Evolutionary conservation across 495 filamentous ascomycete genomes (phyloP), one percentile per base, ranked within the genome.

Genomic region (Darksidea phi): DNA sequence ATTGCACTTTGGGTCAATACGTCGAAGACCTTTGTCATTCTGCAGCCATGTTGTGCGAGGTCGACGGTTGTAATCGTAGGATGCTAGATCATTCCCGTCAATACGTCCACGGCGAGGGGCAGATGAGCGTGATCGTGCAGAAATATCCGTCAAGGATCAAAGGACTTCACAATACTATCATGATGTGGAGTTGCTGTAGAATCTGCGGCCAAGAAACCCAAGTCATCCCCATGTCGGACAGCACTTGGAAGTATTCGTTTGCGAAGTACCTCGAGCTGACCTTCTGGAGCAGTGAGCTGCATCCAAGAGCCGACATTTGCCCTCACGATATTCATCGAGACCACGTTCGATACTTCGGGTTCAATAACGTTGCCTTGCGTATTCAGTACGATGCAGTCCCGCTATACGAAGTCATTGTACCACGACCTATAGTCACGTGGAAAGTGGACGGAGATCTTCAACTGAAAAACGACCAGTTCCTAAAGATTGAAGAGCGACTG

Each of bases 121-220:
- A 95, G 56, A 82, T 99, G 48, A 96, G 90, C 53, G 83, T 96
- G 15, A 87, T 95, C 65, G 84, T 95, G 21, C 86, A 95, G 70
- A 86, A 84, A 25, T 85, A 87, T 66, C 79, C 86, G 18, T 83
- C 84, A 24, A 88, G 86, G 57, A 78, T 91, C 54, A 78, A 80
- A 45, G 88, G 87, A 1, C 74, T 90, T 48, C 78, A 89, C 63
- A 84, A 92, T 53, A 88, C 84, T 8, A 93, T 99, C 48, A 79
- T 91, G 67, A 97, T 99, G 94, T 99, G 95, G 95, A 96, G 90
- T 62, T 88, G 85, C 58, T 99, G 95, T 76, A 94, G 94, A 64
- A 79, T 89, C 17, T 97, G 95, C 64, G 85, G 87, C 26, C 88
- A 88, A 57, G 91, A 97, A 71, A 96, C 92, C 1, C 88, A 89